Base-by-base conservation (phyloP, 257 asterid species). In the Misopates orontium region DNA sequence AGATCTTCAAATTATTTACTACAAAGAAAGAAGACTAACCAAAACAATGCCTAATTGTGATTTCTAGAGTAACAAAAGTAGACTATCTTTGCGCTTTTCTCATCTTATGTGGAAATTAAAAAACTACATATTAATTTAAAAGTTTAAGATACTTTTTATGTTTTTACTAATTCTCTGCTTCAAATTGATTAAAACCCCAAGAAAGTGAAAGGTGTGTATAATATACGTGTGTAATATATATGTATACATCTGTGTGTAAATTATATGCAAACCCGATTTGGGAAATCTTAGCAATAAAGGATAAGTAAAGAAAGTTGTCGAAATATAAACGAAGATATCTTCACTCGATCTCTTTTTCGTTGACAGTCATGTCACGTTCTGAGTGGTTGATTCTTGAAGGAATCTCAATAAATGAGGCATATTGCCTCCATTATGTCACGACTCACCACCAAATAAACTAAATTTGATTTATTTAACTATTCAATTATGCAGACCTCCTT, bases 311-410 rank as follows among this genome's bases (percentile, higher is more conserved):
- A 13, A 60, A 61, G 42, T 51, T 40, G 68, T 48, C 60, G 68
- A 69, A 69, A 52, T 55, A 60, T 36, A 42, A 12, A 12, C 12
- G 10, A 36, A 36, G 41, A 57, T 25, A 53, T 23, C 9, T 49
- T 18, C 60, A 32, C 28, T 48, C 50, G 17, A 32, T n/a, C 53
- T 21, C 20, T 45, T 48, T 22, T 16, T 39, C n/a, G 20, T 18
- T 19, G 44, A 58, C 8, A 62, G 25, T 40, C 48, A 70, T 71
- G 78, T 64, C 78, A 65, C 61, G 19, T 68, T 73, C 28, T 64
- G 6, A 56, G 28, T 73, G 82, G 77, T 68, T 74, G 76, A 68
- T 74, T 74, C 51, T 69, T 47, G 58, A 77, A 72, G 79, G 81
- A 75, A 75, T 81, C 81, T 74, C 71, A 11, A 68, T 64, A 60